A percentile compares a stretch with the other conserved stretches of the same genome.
phyloP scores from a whole-genome alignment of 345 rosid species.

The Linum usitatissimum region DNA sequence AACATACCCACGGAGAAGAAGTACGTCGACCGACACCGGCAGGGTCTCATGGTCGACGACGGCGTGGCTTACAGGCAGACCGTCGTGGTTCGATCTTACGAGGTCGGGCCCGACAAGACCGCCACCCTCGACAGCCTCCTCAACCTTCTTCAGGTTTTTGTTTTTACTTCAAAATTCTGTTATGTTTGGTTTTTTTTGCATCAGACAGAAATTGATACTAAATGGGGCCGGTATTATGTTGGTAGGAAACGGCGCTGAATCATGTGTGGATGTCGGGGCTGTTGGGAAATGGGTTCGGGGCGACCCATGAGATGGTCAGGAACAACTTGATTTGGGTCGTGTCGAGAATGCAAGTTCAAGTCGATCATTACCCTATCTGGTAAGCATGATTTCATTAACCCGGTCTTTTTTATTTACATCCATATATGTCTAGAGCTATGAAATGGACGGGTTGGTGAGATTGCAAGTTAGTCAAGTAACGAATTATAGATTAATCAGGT shows the following conservation, averaged over 20 bases:
- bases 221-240: too few species aligned
- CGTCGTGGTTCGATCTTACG: slow-evolving; percentile 48
- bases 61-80: slow-evolving; percentile 55
- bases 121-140: slow-evolving; percentile 48
- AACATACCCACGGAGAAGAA: slow-evolving; percentile 49
- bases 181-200: too few species aligned
- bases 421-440: too few species aligned
- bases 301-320: slow-evolving; percentile 17
- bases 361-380: slow-evolving; percentile 25
- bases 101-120: slow-evolving; percentile 61
- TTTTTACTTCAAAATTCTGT: too few species aligned
- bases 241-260: slow-evolving; percentile 22
- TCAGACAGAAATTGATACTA: too few species aligned
- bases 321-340: slow-evolving; percentile 20
- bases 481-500: too few species aligned
- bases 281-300: slow-evolving; percentile 21
- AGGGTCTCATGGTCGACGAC: slow-evolving; percentile 41
- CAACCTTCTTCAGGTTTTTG: slow-evolving; percentile 49
- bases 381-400: not conserved
- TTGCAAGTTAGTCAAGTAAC: too few species aligned
- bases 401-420: not conserved
- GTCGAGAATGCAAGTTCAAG: slow-evolving; percentile 1
- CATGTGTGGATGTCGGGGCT: slow-evolving; percentile 10
- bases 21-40: slow-evolving; percentile 47
- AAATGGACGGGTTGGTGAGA: too few species aligned